Evolutionary conservation across 495 filamentous ascomycete species (phyloP), one percentile per base, ranked within the genome.

Genomic region (Jackrogersella multiformis): DNA sequence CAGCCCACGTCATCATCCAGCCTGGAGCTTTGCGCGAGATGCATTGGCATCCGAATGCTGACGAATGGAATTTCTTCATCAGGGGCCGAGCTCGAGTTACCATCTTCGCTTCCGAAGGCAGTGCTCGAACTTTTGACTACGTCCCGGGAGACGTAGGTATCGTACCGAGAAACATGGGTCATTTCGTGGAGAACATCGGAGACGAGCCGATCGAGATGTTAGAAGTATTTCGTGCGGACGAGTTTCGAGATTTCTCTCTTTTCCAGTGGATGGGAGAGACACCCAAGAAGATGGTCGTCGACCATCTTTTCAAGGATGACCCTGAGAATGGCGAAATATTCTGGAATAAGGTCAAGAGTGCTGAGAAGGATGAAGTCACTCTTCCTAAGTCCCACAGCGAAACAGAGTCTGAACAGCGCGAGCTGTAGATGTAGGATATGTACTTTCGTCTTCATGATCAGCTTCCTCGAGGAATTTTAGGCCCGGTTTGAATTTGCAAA

Each of bases 251-350:
- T 56, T 88, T 91, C 67, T 87, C 83, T 4, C 77, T 90, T 13
- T 87, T 88, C 70, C 87, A 91, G 73, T 91, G 88, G 88, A 71
- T 91, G 68, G 88, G 87, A 4, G 85, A 88, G 78, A 88, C 87
- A 12, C 88, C 88, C 20, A 77, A 81, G 73, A 72, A 82, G 39
- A 77, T 88, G 75, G 87, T 90, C 20, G 79, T 80, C 20, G 88
- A 90, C 48, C 83, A 87, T 66, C 55, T 90, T 13, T 90, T 89
- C 71, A 69, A 78, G 23, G 76, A 78, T 20, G 83, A 89, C 60
- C 74, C 79, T 13, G 77, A 84, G 68, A 79, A 78, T 0, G 85
- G 83, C 13, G 76, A 85, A 66, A 82, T 79, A 56, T 90, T 90
- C 63, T 74, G 82, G 75, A 73, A 82, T 39, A 77, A 80, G 61